Evolutionary conservation across 192 early-diverging fungal genomes (phyloP), one percentile per base, ranked within the genome.

Genomic region (Gigaspora rosea): DNA sequence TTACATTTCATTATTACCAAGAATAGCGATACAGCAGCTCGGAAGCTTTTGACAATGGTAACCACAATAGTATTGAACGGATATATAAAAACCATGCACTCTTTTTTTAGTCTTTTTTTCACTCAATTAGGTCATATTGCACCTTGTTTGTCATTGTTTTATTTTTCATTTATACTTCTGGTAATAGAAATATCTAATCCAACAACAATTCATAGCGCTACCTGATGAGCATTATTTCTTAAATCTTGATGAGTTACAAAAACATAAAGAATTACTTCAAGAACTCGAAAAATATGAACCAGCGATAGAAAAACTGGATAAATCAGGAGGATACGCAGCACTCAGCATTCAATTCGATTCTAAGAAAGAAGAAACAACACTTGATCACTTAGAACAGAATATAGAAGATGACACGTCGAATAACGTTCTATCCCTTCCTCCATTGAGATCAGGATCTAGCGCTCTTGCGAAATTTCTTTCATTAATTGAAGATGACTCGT

Each of bases 131-230:
- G 56, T 35, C 33, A 73, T 32, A 41, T 27, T 57, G 47, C 27
- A 11, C 18, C 71, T 57, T 52, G 20, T 72, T 48, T 50, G 9
- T 70, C 27, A 48, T 50, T 22, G n/a, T 70, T 51, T 48, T 12
- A 8, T 52, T 70, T 70, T 67, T 67, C 13, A 36, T 67, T 41
- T 47, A 47, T 48, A 36, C 33, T 16, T 3, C 48, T 57, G 10
- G 47, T 50, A 54, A 62, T 50, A 75, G 73, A 75, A 75, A 63
- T 75, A 75, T 64, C 20, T 75, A n/a, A 61, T 75, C 27, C 73
- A 75, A 75, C 73, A 64, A 64, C 73, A 75, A 75, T 75, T 75
- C 73, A 75, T 75, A 61, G 58, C 73, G 27, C 10, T 75, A 46
- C 73, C 73, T 63, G 73, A 75, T 9, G 73, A 75, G 15, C 13